These are phyloP conservation scores for Raffaelea albimanens DNA, from an alignment of 2,329 filamentous ascomycete genomes.

Conservation along the genomic window DNA sequence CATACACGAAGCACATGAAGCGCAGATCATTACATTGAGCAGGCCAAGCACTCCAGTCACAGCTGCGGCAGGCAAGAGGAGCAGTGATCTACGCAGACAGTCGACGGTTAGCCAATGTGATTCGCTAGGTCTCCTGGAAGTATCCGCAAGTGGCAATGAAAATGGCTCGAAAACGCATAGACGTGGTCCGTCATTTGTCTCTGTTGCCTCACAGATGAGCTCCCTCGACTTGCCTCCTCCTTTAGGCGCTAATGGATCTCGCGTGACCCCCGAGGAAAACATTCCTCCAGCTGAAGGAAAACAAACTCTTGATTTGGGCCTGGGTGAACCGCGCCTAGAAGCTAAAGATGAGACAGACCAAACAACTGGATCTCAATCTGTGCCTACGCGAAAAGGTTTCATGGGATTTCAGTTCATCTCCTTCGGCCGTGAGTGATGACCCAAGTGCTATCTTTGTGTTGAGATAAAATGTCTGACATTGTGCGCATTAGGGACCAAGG, in stretches of 20 bases:
- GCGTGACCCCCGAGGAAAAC: background rate
- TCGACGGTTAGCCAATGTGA: background rate
- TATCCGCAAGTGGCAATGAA: background rate
- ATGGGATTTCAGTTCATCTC: background rate
- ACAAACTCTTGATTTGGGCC: background rate
- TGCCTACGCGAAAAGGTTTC: background rate
- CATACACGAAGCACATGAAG: slow-evolving; percentile 16
- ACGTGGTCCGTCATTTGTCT: background rate
- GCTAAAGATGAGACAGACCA: too few relatives aligned
- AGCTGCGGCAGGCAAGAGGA: background rate
- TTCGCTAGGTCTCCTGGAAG: background rate
- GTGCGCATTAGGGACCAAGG: background rate
- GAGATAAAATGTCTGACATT: background rate
- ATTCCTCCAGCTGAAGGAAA: background rate
- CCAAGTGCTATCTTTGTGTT: background rate
- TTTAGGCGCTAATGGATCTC: background rate
- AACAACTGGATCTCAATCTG: too few relatives aligned
- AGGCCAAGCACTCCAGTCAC: background rate
- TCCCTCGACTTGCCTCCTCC: slow-evolving; percentile 8
- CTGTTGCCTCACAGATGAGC: slow-evolving; percentile 8
- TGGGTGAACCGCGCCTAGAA: too few relatives aligned
- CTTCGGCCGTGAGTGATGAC: background rate
- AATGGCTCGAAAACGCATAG: background rate
- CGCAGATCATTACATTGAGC: slow-evolving; percentile 6
- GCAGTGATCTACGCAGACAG: background rate